These are phyloP conservation scores for Hyphopichia wangnamkhiaoensis DNA, from an alignment of 1,139 yeast species.

Conservation along the genomic window DNA sequence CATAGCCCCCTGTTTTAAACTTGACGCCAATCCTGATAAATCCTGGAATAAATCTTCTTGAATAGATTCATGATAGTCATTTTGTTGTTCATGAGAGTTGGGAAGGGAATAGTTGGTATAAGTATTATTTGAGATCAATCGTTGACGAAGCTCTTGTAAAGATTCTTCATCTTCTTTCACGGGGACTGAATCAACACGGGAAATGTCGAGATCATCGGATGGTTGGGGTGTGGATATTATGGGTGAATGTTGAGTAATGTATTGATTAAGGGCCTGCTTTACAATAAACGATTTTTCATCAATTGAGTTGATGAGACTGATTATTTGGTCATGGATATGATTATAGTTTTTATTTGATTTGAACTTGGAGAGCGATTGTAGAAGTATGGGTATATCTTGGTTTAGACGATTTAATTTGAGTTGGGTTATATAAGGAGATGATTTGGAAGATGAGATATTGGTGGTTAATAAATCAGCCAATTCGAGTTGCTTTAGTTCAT, in stretches of 20 bases:
- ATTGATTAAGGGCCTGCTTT: slow-evolving; percentile 1
- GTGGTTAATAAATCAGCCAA: slow-evolving; percentile 13
- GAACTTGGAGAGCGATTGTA: slow-evolving; percentile 9
- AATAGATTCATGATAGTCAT: slow-evolving; percentile 44
- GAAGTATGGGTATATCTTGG: slow-evolving; percentile 10
- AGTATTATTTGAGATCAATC: slow-evolving; percentile 29
- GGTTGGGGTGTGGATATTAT: neutral
- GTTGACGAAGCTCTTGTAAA: slow-evolving; percentile 23
- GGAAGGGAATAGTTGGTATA: slow-evolving; percentile 6
- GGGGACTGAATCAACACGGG: slow-evolving; percentile 3
- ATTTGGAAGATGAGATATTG: slow-evolving; percentile 2
- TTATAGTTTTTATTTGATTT: slow-evolving; percentile 13
- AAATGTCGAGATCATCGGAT: neutral
- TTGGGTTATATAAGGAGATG: slow-evolving; percentile 26
- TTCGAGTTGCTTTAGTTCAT: slow-evolving; percentile 15
- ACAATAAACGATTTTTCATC: slow-evolving; percentile 28
- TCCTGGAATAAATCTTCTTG: slow-evolving; percentile 44
- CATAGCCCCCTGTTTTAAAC: slow-evolving; percentile 39
- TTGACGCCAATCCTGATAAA: slow-evolving; percentile 36
- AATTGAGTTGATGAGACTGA: slow-evolving; percentile 15
- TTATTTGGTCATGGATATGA: slow-evolving; percentile 10
- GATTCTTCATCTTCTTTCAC: slow-evolving; percentile 18
- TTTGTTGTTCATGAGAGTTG: slow-evolving; percentile 11
- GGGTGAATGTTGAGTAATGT: neutral
- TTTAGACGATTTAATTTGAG: slow-evolving; percentile 21